Evolutionary conservation across 208 protist species (phyloP).

Genomic region (Wallacemonas sp.): DNA sequence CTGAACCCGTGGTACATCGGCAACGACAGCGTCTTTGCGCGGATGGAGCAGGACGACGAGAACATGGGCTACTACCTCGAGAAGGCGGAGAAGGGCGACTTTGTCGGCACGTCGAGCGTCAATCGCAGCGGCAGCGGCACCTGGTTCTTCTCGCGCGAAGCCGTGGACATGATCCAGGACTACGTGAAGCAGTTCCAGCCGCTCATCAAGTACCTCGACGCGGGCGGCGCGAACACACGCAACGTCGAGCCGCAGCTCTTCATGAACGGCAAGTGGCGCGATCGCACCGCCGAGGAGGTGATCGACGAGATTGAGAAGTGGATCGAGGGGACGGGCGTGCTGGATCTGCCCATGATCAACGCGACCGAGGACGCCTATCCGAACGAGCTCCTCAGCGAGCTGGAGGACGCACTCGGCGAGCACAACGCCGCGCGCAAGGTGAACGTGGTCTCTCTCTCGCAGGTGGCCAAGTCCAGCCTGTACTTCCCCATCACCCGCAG

Average conservation of each 20-base stretch:
- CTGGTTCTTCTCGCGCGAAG: conserved; percentile 83
- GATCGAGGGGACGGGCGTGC: conserved; percentile 45
- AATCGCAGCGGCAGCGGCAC: conserved; percentile 50
- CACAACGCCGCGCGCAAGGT: conserved; percentile 24
- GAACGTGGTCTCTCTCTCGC: conserved; percentile 43
- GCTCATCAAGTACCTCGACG: conserved; percentile 69
- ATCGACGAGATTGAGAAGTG: conserved; percentile 77
- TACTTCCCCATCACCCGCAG: conserved; percentile 82
- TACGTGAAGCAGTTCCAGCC: conserved; percentile 73
- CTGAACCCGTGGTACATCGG: conserved; percentile 82
- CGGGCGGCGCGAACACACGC: conserved; percentile 40
- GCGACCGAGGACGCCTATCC: conserved; percentile 81
- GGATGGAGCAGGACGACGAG: conserved; percentile 63
- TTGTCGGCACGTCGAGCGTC: conserved; percentile 42
- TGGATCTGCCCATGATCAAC: conserved; percentile 66
- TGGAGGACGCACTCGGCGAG: conserved; percentile 62
- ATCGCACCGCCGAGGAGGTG: conserved; percentile 61
- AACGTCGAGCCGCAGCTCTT: conserved; percentile 76
- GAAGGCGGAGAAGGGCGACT: conserved; percentile 64
- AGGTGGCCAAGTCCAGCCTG: conserved; percentile 58
- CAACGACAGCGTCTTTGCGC: conserved; percentile 66
- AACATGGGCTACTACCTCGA: conserved; percentile 70
- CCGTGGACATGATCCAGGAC: conserved; percentile 53
- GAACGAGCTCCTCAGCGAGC: conserved; percentile 42
- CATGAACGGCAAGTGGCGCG: conserved; percentile 69